Base-by-base conservation (phyloP, 805 yeast species). In the Suhomyces sp. region DNA sequence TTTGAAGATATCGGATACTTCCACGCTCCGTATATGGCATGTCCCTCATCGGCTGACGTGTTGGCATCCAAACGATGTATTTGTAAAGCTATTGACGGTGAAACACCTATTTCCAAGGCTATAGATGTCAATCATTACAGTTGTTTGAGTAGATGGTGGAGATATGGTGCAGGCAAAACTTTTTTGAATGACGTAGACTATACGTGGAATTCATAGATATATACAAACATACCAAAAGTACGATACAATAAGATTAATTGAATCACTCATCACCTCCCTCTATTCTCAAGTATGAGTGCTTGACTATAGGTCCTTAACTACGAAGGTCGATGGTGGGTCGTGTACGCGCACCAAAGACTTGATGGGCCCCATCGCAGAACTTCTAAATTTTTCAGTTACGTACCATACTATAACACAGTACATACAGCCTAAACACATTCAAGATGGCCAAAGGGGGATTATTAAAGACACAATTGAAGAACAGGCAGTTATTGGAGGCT, bases 131-230 rank as follows among this genome's bases (percentile, higher is more conserved):
- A 68, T 40, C 54, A 74, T 4, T 76, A 72, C 43, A 82, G 90
- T 48, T 84, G 95, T 58, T 54, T 84, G 29, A 67, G 76, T 20
- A 68, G 79, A 41, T 84, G 90, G 90, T 84, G 95, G 95, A 77
- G 77, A 47, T 66, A 65, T 42, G 83, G 84, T 7, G 66, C 77
- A 2, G 84, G 86, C 1, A 80, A 79, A 48, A 54, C 50, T 2
- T 80, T 81, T 46, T 41, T 79, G 22, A 73, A 74, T 40, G 80
- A 72, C 35, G 48, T 53, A 13, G 58, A 47, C 27, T 46, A 45
- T 33, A 26, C 25, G 3, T 43, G 41, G 29, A 31, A 27, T 30
- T 5, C 24, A 28, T 28, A 28, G 23, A 20, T n/a, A n/a, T n/a
- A n/a, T n/a, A n/a, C n/a, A n/a, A n/a, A n/a, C n/a, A n/a, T n/a